Evolutionary conservation across 2,329 filamentous ascomycete genomes (phyloP), one percentile per base, ranked within the genome.

Genomic region (Pseudogymnoascus sp.): DNA sequence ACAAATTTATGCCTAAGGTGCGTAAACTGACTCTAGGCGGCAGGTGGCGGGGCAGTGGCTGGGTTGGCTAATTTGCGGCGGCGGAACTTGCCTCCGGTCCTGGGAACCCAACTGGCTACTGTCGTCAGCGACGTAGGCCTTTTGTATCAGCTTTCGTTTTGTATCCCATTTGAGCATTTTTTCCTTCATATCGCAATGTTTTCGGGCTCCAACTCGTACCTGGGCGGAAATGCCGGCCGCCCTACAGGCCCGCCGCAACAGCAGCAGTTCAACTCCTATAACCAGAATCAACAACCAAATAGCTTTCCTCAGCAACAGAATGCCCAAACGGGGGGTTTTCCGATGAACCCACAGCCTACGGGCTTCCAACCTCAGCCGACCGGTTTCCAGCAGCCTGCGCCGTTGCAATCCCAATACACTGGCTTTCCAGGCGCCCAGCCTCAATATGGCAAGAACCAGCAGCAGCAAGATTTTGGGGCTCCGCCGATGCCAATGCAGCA

Each of bases 161-260:
- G 42, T 62, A 61, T 59, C 63, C 64, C 53, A 25, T 60, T 42
- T 60, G 40, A 40, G 33, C 59, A 38, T 60, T 38, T 23, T 67
- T 62, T 59, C 60, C 38, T 67, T 56, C 53, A 65, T 63, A 66
- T 44, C 62, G 73, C 72, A 77, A 97, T 97, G 93, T 97, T 91
- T 79, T 94, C 91, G 69, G 91, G 88, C 75, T 90, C 91, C 69
- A 95, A 90, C 80, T 87, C 90, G 67, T 97, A 88, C 76, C 78
- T 96, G 72, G 91, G 91, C 76, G 89, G 87, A 78, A 84, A 82
- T 75, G 91, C 87, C 74, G 88, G 82, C 79, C 84, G 88, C 74
- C 89, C 87, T 65, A 89, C 89, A 60, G 85, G 85, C 62, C 83
- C 84, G 72, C 85, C 80, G 66, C 80, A 80, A 78, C 80, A 80